Percentiles rank a stretch among this genome's conserved stretches.
These are phyloP conservation scores for Monosporascus cannonballus DNA, from an alignment of 2,329 filamentous ascomycete species.

Conservation along the genomic window DNA sequence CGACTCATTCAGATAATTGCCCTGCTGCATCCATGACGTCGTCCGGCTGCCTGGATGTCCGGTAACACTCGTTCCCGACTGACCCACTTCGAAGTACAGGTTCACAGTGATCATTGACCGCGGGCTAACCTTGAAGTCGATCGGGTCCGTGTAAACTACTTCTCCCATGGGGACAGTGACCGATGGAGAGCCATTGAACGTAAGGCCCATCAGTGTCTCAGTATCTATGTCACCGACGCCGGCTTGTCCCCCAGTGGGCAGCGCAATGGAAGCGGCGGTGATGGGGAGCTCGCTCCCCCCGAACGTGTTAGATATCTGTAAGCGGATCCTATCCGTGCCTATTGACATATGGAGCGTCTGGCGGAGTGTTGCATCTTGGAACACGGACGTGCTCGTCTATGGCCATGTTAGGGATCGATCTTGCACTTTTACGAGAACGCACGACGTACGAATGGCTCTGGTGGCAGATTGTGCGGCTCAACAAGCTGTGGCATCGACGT, in stretches of 20 bases:
- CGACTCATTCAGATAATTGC: conserved; percentile 46
- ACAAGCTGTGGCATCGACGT: conserved; percentile 60
- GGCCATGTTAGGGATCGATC: conserved; percentile 4
- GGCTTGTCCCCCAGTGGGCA: conserved; percentile 46
- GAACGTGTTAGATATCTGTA: conserved; percentile 62
- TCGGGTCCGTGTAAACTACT: conserved; percentile 54
- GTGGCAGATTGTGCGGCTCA: conserved; percentile 56
- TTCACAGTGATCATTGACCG: conserved; percentile 51
- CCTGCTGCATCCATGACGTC: conserved; percentile 52
- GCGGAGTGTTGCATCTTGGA: conserved; percentile 57
- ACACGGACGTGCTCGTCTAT: conserved; percentile 39
- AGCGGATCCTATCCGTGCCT: conserved; percentile 48
- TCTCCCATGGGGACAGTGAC: conserved; percentile 50
- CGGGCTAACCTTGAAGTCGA: conserved; percentile 46
- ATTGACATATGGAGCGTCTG: conserved; percentile 59
- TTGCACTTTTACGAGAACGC: not conserved
- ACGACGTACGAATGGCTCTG: conserved; percentile 48
- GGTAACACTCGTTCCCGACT: conserved; percentile 51
- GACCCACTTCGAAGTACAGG: conserved; percentile 51
- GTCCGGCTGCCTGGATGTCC: conserved; percentile 61
- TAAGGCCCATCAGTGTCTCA: conserved; percentile 45
- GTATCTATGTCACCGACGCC: conserved; percentile 48
- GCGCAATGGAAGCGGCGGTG: conserved; percentile 50
- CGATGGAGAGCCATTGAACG: conserved; percentile 48
- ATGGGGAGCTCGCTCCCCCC: conserved; percentile 54